Base-by-base conservation (phyloP, 1,139 yeast species). In the Geotrichum cucujoidarum region DNA sequence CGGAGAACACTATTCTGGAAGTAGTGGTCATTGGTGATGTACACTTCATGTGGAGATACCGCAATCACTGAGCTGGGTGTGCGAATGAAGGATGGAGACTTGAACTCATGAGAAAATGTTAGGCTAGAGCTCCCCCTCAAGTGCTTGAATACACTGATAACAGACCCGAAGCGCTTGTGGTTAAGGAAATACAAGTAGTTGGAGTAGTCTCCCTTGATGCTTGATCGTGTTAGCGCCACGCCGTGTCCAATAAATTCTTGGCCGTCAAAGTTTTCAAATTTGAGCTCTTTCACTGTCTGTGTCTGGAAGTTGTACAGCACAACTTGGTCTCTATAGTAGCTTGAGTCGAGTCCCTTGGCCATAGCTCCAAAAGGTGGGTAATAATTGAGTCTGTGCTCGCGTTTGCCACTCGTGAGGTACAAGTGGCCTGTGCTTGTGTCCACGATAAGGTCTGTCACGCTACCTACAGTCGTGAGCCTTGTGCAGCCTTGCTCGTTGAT, bases 231-330 rank as follows among this genome's bases (percentile, higher is more conserved):
- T 20, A 55, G 27, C 30, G 45, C 41, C 22, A 53, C 31, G 14
- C 58, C 58, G 37, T 55, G 57, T 17, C 47, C 16, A n/a, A 55
- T 52, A 37, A 46, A 48, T 14, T 51, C 54, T n/a, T 41, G 33
- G 5, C 43, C 46, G 1, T 48, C 45, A 33, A 37, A 33, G 30
- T 41, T 37, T 11, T 40, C 32, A 18, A 51, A 29, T 11, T 43
- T 32, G 20, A 52, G 39, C 8, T 38, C 43, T 2, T 21, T 36
- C 14, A 40, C 31, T 5, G 21, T 16, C n/a, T 43, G 48, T 1
- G 47, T 38, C 2, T n/a, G n/a, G 7, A 43, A 44, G 30, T 51
- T 46, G 25, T 36, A 51, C 13, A 37, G 32, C 22, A 21, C 45
- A 4, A 53, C 43, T 16, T 40, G 36, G 34, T 53, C 54, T 5